Conservation (phyloP, 2,329 filamentous ascomycete genomes). For the Nothomitra cinnamomea region DNA sequence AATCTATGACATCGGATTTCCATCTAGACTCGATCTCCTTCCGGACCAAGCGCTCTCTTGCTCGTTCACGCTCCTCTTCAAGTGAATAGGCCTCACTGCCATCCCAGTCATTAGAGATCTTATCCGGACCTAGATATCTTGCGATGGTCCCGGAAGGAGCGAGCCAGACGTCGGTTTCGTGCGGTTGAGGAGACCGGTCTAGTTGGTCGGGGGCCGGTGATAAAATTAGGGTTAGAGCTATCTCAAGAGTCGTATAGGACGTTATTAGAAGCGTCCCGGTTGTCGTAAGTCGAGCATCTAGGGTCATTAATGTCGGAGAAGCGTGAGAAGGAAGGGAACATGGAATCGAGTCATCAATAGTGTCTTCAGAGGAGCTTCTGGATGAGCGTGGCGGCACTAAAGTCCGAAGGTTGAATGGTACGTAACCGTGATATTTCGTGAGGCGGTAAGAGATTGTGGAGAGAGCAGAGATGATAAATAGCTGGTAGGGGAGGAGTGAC, state of each 20-base stretch:
- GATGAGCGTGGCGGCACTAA: background rate
- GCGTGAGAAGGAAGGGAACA: background rate
- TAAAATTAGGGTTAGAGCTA: background rate
- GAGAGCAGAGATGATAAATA: constrained; percentile 5
- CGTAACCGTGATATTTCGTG: constrained; percentile 1
- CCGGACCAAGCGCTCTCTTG: constrained; percentile 1
- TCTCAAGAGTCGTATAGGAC: background rate
- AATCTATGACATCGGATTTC: constrained; percentile 5
- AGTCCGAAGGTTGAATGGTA: constrained; percentile 6
- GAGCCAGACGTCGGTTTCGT: constrained; percentile 4
- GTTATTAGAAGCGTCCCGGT: constrained; percentile 6
- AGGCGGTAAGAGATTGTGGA: constrained; percentile 3
- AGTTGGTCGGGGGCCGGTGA: background rate
- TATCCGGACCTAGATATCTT: constrained; percentile 1
- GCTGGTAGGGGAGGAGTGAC: background rate
- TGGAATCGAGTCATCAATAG: background rate
- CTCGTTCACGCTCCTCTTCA: constrained; percentile 2
- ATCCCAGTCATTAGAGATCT: background rate
- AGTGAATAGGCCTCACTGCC: background rate
- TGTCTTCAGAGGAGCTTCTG: background rate
- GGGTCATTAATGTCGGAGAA: constrained; percentile 1
- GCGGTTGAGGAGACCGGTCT: background rate
- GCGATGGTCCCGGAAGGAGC: constrained; percentile 5
- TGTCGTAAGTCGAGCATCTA: constrained; percentile 7
- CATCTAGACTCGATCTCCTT: constrained; percentile 3